phyloP scores from a whole-genome alignment of 2,329 filamentous ascomycete genomes.

The Diplodia intermedia region DNA sequence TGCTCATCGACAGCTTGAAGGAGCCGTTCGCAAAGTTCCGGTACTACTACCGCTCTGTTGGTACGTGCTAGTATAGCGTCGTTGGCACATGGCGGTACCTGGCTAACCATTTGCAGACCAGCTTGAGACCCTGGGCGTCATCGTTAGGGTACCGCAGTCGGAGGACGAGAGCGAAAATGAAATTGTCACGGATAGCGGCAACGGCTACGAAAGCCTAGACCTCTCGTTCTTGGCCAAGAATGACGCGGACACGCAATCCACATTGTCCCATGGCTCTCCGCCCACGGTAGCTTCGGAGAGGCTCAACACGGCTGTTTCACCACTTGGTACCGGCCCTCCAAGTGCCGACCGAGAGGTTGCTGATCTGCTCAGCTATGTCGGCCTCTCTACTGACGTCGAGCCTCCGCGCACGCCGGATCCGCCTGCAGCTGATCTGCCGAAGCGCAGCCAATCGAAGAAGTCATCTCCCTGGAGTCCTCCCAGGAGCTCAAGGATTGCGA shows the following conservation, averaged over 20 bases:
- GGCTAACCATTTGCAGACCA: constrained; percentile 28
- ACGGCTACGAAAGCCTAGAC: constrained; percentile 24
- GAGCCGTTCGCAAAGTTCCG: constrained; percentile 56
- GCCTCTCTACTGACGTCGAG: not conserved
- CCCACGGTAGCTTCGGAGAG: not conserved
- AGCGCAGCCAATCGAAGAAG: not conserved
- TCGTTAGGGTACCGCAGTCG: not conserved
- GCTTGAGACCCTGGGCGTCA: constrained; percentile 31
- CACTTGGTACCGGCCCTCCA: not conserved
- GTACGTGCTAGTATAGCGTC: constrained; percentile 22
- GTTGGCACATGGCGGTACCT: not conserved
- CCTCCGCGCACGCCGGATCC: constrained; percentile 1
- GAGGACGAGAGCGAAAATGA: constrained; percentile 3
- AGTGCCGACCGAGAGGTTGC: not conserved
- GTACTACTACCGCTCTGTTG: constrained; percentile 48
- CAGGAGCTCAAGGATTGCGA: constrained; percentile 3
- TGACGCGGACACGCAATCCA: not conserved
- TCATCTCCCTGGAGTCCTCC: constrained; percentile 9
- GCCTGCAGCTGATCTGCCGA: not conserved
- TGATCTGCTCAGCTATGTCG: not conserved
- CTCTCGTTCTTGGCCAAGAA: constrained; percentile 7
- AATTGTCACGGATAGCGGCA: constrained; percentile 9
- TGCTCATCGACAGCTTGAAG: constrained; percentile 57
- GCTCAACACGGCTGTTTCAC: constrained; percentile 3
- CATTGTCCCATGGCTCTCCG: not conserved